Evolutionary conservation across 106 monocot species (phyloP).

Genomic region (Acanthochlamys bracteata): DNA sequence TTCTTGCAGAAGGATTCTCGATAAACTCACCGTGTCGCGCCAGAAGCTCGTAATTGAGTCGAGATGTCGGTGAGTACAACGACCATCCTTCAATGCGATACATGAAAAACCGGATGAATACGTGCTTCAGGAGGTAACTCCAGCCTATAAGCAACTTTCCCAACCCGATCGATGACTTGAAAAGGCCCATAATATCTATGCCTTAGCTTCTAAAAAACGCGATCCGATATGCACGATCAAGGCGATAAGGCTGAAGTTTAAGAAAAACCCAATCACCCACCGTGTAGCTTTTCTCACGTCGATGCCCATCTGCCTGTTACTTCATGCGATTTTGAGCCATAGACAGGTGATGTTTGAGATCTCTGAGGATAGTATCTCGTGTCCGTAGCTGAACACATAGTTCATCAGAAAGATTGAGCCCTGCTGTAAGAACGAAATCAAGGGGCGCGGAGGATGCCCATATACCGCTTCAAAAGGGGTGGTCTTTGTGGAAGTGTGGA

Average conservation of each 20-base stretch:
- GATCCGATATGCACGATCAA: background rate
- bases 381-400: background rate
- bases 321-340: background rate
- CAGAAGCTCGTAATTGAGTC: background rate
- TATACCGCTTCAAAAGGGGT: conserved; percentile 4
- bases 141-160: background rate
- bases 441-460: background rate
- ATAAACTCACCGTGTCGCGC: background rate
- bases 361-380: background rate
- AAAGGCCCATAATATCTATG: background rate
- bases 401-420: background rate
- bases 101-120: background rate
- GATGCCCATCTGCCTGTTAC: background rate
- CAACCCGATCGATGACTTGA: background rate
- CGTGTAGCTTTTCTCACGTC: background rate
- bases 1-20: background rate
- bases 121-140: background rate
- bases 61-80: background rate
- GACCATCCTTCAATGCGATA: background rate
- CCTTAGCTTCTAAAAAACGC: background rate
- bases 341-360: background rate
- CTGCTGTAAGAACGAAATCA: background rate
- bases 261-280: background rate
- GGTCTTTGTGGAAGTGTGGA: too few species aligned
- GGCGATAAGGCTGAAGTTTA: background rate